A percentile compares a stretch with the other conserved stretches of the same genome.
Evolutionary conservation across 1,139 yeast genomes (phyloP).

Genomic region (Debaryomyces psychrophilus): DNA sequence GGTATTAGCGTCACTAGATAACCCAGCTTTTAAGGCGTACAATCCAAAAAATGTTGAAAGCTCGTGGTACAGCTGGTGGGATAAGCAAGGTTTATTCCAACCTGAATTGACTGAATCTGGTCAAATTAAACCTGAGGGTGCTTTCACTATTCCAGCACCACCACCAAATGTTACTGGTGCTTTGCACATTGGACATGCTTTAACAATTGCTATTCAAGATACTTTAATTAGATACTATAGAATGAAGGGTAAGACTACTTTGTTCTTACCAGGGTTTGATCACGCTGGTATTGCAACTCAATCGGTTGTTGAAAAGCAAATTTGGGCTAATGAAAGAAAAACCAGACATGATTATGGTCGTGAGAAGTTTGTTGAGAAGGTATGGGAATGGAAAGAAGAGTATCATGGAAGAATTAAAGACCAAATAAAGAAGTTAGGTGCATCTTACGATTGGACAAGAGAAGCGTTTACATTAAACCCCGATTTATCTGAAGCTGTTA

Average conservation of each 20-base stretch:
- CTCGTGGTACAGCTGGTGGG: constrained; percentile 99
- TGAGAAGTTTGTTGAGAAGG: constrained; percentile 82
- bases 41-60: constrained; percentile 92
- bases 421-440: constrained; percentile 88
- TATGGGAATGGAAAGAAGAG: constrained; percentile 98
- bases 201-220: constrained; percentile 94
- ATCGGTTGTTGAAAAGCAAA: constrained; percentile 95
- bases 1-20: constrained; percentile 78
- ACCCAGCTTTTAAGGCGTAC: constrained; percentile 92
- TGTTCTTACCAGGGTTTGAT: constrained; percentile 95
- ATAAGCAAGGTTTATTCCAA: constrained; percentile 78
- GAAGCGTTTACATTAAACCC: constrained; percentile 94
- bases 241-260: constrained; percentile 94
- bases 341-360: constrained; percentile 96
- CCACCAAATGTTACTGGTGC: constrained; percentile 99
- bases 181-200: constrained; percentile 96
- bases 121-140: constrained; percentile 75
- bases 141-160: constrained; percentile 92
- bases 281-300: constrained; percentile 99
- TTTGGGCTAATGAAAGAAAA: constrained; percentile 85
- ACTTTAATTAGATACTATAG: constrained; percentile 90
- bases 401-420: constrained; percentile 83
- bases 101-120: constrained; percentile 85
- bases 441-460: constrained; percentile 94
- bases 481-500: constrained; percentile 74